Conservation (phyloP, 202 grass and related monocot species). For the Setaria viridis region DNA sequence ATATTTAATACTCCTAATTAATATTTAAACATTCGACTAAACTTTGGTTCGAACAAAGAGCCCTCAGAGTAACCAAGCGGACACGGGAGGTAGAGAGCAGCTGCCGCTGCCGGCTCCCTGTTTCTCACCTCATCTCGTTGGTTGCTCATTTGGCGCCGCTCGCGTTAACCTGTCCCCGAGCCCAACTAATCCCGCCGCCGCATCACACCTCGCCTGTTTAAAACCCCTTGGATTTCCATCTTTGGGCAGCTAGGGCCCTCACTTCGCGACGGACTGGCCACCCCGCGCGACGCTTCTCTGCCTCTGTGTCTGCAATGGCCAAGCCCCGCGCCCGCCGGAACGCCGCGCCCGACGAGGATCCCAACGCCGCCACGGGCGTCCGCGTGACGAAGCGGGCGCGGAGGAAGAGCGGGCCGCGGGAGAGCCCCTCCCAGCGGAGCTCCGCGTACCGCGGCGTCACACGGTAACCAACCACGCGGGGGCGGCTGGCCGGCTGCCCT, state of each 20-base stretch:
- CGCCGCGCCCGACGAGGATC: background rate
- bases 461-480: conserved; percentile 19
- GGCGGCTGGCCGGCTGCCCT: no score
- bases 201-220: conserved; percentile 13
- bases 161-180: background rate
- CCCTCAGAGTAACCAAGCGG: no score
- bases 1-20: no score
- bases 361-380: background rate
- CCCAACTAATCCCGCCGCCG: no score
- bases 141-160: no score
- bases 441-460: conserved; percentile 80
- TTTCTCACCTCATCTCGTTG: no score
- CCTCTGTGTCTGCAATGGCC: conserved; percentile 39
- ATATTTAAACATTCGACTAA: no score
- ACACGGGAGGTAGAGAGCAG: no score
- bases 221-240: background rate
- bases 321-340: conserved; percentile 35
- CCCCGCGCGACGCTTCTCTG: background rate
- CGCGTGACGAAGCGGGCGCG: conserved; percentile 56
- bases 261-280: background rate
- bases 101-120: no score
- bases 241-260: background rate
- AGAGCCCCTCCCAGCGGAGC: conserved; percentile 66
- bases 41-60: no score
- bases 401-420: conserved; percentile 56